Conservation (phyloP, 331 rosid species). For the Telfairia occidentalis region DNA sequence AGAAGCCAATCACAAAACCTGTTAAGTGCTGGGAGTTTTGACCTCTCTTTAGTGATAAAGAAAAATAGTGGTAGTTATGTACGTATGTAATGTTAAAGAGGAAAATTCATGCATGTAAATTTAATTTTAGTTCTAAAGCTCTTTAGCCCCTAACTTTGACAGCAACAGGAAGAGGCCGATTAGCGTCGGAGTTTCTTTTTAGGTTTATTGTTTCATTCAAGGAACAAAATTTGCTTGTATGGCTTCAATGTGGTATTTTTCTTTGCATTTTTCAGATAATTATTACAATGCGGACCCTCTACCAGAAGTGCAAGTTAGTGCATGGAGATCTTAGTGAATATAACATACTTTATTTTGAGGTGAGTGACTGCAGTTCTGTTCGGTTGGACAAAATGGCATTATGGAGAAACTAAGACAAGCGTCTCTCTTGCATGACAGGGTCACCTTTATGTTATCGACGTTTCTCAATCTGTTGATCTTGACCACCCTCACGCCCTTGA, state of each 20-base stretch:
- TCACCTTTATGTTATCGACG: conserved; percentile 78
- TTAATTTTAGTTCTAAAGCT: background rate
- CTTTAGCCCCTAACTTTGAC: background rate
- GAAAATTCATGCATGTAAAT: background rate
- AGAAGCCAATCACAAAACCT: background rate
- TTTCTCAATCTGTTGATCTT: conserved; percentile 89
- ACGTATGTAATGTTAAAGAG: background rate
- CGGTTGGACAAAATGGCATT: background rate
- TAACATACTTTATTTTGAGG: conserved; percentile 81
- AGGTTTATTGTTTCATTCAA: background rate
- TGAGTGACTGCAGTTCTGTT: background rate
- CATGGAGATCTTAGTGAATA: conserved; percentile 96
- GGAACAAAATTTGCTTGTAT: background rate
- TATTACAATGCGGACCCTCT: conserved; percentile 70
- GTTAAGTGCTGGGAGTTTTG: background rate
- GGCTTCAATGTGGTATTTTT: background rate
- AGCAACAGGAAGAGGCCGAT: background rate
- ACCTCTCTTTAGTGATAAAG: background rate
- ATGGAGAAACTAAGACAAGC: background rate
- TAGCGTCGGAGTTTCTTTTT: background rate
- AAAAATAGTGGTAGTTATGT: background rate
- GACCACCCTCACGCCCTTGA: conserved; percentile 88
- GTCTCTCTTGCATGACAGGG: conserved; percentile 41
- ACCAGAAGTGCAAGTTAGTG: conserved; percentile 88
- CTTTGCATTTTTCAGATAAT: conserved; percentile 38